phyloP scores from a whole-genome alignment of 352 stramenopile genomes.

The Phytophthora vignae region DNA sequence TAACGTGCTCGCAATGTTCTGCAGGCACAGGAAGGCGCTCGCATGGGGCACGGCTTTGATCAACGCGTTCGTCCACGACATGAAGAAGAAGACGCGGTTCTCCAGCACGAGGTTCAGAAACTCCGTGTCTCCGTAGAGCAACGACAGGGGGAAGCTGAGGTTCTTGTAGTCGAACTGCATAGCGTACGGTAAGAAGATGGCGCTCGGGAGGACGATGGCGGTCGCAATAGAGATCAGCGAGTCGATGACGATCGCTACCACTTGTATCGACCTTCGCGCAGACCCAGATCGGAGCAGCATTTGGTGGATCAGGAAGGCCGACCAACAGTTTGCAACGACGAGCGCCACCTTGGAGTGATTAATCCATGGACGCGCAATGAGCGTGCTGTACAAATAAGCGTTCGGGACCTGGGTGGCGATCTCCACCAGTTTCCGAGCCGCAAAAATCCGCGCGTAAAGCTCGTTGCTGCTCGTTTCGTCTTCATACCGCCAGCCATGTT shows the following conservation, averaged over 20 bases:
- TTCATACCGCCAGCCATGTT: no score
- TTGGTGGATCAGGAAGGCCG: not conserved
- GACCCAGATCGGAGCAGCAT: not conserved
- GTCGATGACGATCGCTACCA: not conserved
- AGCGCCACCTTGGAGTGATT: not conserved
- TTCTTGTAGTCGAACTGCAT: constrained; percentile 34
- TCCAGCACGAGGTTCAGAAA: not conserved
- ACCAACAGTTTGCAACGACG: not conserved
- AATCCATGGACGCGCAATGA: not conserved
- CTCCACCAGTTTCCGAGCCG: constrained; percentile 8
- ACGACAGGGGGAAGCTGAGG: constrained; percentile 36
- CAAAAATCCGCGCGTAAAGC: not conserved
- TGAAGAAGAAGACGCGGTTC: not conserved
- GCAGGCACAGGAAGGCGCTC: not conserved
- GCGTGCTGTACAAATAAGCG: not conserved
- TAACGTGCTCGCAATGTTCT: not conserved
- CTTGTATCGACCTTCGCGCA: not conserved
- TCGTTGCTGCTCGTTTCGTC: no score
- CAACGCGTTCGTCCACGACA: not conserved
- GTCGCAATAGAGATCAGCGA: not conserved
- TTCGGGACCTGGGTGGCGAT: not conserved
- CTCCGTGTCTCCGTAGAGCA: not conserved
- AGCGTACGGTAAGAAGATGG: not conserved
- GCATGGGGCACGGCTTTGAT: not conserved
- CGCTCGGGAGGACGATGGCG: not conserved